Conservation (phyloP, 176 grass and related monocot species). For the Puya raimondii region DNA sequence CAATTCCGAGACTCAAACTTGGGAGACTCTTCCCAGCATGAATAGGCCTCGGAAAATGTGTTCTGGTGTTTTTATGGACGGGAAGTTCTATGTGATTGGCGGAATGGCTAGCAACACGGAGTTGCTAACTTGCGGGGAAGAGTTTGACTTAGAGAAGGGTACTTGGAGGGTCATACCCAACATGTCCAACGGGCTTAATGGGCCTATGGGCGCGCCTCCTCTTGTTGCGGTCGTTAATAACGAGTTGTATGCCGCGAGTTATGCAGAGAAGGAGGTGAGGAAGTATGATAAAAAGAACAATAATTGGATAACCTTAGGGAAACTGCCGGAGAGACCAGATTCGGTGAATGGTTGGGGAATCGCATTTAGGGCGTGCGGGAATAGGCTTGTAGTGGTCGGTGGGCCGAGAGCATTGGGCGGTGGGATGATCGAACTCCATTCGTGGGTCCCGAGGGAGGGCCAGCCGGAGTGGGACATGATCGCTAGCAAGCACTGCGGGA, state of each 20-base stretch:
- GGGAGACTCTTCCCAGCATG: constrained; percentile 81
- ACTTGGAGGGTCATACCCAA: constrained; percentile 79
- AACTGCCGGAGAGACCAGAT: constrained; percentile 80
- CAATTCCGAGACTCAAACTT: constrained; percentile 67
- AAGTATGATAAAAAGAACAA: constrained; percentile 76
- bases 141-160: constrained; percentile 66
- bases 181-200: constrained; percentile 79
- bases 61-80: constrained; percentile 87
- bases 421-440: constrained; percentile 91
- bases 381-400: constrained; percentile 82
- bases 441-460: constrained; percentile 67
- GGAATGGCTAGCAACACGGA: constrained; percentile 70
- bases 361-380: constrained; percentile 88
- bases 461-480: constrained; percentile 87
- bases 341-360: constrained; percentile 97
- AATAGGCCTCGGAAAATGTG: constrained; percentile 76
- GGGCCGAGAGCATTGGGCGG: constrained; percentile 74
- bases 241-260: constrained; percentile 78
- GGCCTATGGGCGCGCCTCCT: constrained; percentile 73
- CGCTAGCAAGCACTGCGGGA: constrained; percentile 66
- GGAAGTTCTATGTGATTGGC: constrained; percentile 88
- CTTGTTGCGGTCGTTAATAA: constrained; percentile 85
- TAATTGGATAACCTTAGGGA: constrained; percentile 77
- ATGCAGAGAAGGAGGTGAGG: constrained; percentile 70
- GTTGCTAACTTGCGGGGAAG: constrained; percentile 88